These are phyloP conservation scores for Fusarium albidum DNA, from an alignment of 2,329 filamentous ascomycete genomes.

Conservation along the genomic window DNA sequence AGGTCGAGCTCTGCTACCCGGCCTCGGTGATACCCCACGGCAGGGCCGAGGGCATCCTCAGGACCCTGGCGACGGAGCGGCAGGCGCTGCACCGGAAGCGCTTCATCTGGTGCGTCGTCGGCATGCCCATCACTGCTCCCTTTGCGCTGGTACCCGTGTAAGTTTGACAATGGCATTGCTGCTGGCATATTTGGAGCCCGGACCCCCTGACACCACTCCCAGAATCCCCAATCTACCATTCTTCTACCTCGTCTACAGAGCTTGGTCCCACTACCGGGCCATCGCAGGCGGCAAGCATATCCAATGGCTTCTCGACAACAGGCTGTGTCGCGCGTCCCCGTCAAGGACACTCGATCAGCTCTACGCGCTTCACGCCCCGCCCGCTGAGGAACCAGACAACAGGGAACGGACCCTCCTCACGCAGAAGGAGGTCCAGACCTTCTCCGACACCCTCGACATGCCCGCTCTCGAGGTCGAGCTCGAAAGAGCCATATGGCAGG, in stretches of 20 bases:
- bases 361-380: slow-evolving; percentile 63
- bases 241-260: slow-evolving; percentile 92
- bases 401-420: slow-evolving; percentile 54
- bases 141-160: slow-evolving; percentile 88
- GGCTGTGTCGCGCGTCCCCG: slow-evolving; percentile 71
- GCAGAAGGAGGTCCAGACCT: slow-evolving; percentile 61
- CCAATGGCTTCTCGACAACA: slow-evolving; percentile 79
- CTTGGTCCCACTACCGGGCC: slow-evolving; percentile 92
- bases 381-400: slow-evolving; percentile 30
- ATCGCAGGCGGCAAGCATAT: slow-evolving; percentile 85
- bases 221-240: slow-evolving; percentile 95
- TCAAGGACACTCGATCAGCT: slow-evolving; percentile 76
- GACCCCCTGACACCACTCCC: neutral
- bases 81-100: slow-evolving; percentile 79
- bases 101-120: slow-evolving; percentile 81
- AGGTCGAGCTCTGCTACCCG: slow-evolving; percentile 81
- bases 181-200: no score
- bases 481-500: slow-evolving; percentile 79
- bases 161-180: slow-evolving; percentile 47
- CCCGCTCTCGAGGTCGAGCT: slow-evolving; percentile 77
- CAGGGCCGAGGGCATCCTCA: slow-evolving; percentile 71
- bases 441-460: slow-evolving; percentile 70
- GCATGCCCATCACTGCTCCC: slow-evolving; percentile 84
- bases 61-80: slow-evolving; percentile 78
- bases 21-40: slow-evolving; percentile 70